Evolutionary conservation across 106 monocot species (phyloP), one percentile per base, ranked within the genome.

Genomic region (Ottelia alismoides): DNA sequence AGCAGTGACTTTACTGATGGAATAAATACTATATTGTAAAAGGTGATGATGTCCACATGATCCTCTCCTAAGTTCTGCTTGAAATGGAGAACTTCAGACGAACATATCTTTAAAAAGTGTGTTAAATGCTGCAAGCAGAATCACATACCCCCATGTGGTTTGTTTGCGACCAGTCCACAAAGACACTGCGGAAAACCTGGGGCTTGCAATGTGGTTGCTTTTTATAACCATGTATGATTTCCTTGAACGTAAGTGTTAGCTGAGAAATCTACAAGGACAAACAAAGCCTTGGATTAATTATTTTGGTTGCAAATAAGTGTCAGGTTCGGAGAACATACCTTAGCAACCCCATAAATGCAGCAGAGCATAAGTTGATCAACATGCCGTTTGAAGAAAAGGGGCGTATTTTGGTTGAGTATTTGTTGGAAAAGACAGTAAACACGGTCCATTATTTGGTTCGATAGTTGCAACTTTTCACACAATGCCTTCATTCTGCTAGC

Each of bases 131-230:
- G n/a, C n/a, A n/a, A n/a, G n/a, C n/a, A 44, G 17, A 44, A 17
- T 11, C 11, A 44, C 43, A 44, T 81, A 86, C 86, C 69, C 70
- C 86, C 29, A 64, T 81, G 30, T 32, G 65, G 58, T 65, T 74
- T 61, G 72, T 62, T 30, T 74, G 65, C 53, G 81, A 71, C 86
- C 77, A 86, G 51, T 65, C 67, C 49, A 86, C 66, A 65, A 74
- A 86, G 49, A 86, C 81, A 58, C 81, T 86, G 25, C 80, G 86
- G 43, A 86, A 86, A 63, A 81, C 81, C 32, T 86, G 86, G 49
- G 86, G 68, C 52, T 86, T 86, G 45, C 86, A 86, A 23, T 86
- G 86, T 25, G 80, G 71, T 65, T 86, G 81, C 49, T 77, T 86
- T 71, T 81, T 77, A 31, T 86, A 86, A 65, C 63, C 71, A 45